Evolutionary conservation across 805 yeast species (phyloP).

Genomic region (Wickerhamomyces xylosicus): DNA sequence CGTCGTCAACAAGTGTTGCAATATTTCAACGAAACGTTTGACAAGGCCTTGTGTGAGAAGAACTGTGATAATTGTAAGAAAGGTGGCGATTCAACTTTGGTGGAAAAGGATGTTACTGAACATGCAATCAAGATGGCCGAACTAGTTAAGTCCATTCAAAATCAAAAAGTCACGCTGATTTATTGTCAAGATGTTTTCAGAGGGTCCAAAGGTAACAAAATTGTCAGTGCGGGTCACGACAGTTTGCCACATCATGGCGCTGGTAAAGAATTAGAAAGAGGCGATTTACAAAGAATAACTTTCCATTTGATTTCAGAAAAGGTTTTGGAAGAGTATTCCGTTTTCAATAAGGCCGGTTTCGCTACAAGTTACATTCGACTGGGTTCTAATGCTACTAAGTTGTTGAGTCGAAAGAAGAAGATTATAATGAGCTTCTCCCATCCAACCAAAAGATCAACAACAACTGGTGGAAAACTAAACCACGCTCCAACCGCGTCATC

Average conservation of each 20-base stretch:
- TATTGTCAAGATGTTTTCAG: conserved; percentile 77
- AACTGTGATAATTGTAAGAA: conserved; percentile 80
- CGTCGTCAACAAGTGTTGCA: conserved; percentile 81
- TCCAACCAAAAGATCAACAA: neutral
- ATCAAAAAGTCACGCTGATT: conserved; percentile 57
- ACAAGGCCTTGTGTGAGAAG: conserved; percentile 50
- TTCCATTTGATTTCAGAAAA: conserved; percentile 63
- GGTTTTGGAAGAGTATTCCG: conserved; percentile 59
- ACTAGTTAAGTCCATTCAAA: conserved; percentile 46
- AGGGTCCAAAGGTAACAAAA: conserved; percentile 58
- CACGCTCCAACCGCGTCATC: neutral
- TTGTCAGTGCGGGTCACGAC: conserved; percentile 55
- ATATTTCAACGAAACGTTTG: conserved; percentile 80
- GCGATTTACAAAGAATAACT: conserved; percentile 72
- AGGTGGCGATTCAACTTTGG: conserved; percentile 30
- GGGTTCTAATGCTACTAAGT: conserved; percentile 44
- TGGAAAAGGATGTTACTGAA: conserved; percentile 57
- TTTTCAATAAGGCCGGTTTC: conserved; percentile 69
- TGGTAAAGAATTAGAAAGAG: conserved; percentile 54
- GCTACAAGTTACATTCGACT: conserved; percentile 62
- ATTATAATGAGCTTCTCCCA: conserved; percentile 42
- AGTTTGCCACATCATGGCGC: conserved; percentile 52
- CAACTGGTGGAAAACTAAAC: neutral
- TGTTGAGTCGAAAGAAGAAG: conserved; percentile 33
- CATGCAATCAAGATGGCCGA: conserved; percentile 48